phyloP scores from a whole-genome alignment of 352 stramenopile species.

The Phytophthora pistaciae region DNA sequence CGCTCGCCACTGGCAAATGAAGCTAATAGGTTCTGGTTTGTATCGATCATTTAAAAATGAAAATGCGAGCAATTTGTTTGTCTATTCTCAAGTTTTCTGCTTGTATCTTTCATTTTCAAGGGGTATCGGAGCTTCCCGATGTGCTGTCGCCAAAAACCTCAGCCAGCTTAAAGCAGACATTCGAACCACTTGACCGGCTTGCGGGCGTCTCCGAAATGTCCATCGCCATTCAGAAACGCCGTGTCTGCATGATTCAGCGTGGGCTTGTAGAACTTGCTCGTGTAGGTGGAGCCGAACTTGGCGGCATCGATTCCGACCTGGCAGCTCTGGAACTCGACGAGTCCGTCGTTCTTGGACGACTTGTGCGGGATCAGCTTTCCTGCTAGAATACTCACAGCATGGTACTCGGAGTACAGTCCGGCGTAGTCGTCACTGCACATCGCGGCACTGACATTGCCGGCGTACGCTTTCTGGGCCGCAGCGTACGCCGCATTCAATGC shows the following conservation, averaged over 20 bases:
- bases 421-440: constrained; percentile 41
- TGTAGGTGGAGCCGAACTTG: constrained; percentile 35
- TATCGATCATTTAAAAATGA: background rate
- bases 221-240: constrained; percentile 42
- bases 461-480: constrained; percentile 28
- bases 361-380: constrained; percentile 22
- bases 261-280: constrained; percentile 33
- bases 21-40: constrained; percentile 6
- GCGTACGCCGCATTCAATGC: constrained; percentile 24
- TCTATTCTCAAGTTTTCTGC: too few species aligned
- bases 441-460: constrained; percentile 28
- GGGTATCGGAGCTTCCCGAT: background rate
- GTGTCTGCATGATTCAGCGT: constrained; percentile 47
- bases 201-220: constrained; percentile 24
- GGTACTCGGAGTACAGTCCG: constrained; percentile 37
- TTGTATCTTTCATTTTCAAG: background rate
- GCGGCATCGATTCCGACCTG: constrained; percentile 14
- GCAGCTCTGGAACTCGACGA: constrained; percentile 11
- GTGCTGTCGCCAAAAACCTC: background rate
- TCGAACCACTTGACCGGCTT: constrained; percentile 20
- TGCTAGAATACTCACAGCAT: constrained; percentile 17
- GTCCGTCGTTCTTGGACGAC: constrained; percentile 29
- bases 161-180: background rate
- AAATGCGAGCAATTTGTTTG: too few species aligned
- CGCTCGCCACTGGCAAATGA: background rate